phyloP scores from a whole-genome alignment of 1,284 basidiomycete species.

The Takashimella tepidaria region DNA sequence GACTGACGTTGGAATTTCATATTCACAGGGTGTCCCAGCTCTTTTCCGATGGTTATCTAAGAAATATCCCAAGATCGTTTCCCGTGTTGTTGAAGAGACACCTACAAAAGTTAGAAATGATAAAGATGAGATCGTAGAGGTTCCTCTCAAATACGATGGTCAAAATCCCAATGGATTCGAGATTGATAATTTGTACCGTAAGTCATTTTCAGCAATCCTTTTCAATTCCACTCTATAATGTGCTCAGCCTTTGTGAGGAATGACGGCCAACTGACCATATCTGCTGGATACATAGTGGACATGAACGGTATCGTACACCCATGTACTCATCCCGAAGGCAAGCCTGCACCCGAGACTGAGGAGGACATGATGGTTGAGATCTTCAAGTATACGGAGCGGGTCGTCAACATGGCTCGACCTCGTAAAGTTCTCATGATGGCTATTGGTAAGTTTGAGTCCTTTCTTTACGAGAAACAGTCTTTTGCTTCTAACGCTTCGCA shows the following conservation, averaged over 20 bases:
- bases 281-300: conserved; percentile 32
- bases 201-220: no score
- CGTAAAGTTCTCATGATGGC: conserved; percentile 97
- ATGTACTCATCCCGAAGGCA: conserved; percentile 94
- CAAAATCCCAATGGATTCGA: conserved; percentile 96
- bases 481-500: not conserved
- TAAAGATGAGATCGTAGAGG: conserved; percentile 63
- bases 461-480: not conserved
- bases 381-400: conserved; percentile 93
- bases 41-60: conserved; percentile 89
- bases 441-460: conserved; percentile 60
- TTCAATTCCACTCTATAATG: no score
- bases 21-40: conserved; percentile 73
- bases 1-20: no score
- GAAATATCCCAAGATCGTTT: conserved; percentile 93
- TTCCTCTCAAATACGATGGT: conserved; percentile 75
- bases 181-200: conserved; percentile 92
- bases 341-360: conserved; percentile 94
- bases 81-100: conserved; percentile 75
- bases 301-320: conserved; percentile 75
- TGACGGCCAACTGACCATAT: not conserved
- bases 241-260: no score
- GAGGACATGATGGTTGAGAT: conserved; percentile 99
- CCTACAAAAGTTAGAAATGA: conserved; percentile 57
- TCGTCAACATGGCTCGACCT: conserved; percentile 95